Evolutionary conservation across 208 protist species (phyloP).

Genomic region (Trichomonas vaginalis): DNA sequence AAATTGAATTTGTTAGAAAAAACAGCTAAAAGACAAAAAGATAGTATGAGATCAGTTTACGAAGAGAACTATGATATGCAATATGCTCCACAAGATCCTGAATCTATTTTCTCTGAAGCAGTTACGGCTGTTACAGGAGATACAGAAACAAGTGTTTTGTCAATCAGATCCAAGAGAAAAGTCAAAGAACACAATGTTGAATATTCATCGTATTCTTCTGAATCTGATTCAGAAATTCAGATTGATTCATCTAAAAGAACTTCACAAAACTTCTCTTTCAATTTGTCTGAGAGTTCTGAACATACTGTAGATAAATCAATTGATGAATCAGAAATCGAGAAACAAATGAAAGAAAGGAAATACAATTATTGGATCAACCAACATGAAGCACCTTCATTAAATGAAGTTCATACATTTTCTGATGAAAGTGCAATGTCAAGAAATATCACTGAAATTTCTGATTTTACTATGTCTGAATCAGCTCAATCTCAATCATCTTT

Average conservation of each 20-base stretch:
- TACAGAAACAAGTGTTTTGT: background rate
- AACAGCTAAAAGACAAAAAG: background rate
- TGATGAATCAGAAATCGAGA: background rate
- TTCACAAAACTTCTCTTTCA: background rate
- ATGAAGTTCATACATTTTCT: too few relatives aligned
- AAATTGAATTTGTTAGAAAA: background rate
- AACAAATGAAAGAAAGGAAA: background rate
- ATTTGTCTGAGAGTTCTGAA: background rate
- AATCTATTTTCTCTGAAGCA: background rate
- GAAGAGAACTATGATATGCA: background rate
- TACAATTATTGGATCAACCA: background rate
- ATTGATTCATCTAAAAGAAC: background rate
- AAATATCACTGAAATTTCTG: too few relatives aligned
- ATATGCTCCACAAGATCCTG: background rate
- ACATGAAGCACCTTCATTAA: background rate
- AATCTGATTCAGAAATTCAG: background rate
- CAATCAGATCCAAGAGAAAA: background rate
- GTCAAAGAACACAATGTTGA: background rate
- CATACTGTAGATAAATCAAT: background rate
- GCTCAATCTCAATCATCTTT: too few relatives aligned
- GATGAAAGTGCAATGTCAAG: too few relatives aligned
- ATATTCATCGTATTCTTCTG: background rate
- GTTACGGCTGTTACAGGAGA: background rate
- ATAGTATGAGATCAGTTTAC: background rate
- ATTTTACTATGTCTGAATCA: too few relatives aligned